Evolutionary conservation across 768 basidiomycete genomes (phyloP).

Genomic region (Boletus insuetus): DNA sequence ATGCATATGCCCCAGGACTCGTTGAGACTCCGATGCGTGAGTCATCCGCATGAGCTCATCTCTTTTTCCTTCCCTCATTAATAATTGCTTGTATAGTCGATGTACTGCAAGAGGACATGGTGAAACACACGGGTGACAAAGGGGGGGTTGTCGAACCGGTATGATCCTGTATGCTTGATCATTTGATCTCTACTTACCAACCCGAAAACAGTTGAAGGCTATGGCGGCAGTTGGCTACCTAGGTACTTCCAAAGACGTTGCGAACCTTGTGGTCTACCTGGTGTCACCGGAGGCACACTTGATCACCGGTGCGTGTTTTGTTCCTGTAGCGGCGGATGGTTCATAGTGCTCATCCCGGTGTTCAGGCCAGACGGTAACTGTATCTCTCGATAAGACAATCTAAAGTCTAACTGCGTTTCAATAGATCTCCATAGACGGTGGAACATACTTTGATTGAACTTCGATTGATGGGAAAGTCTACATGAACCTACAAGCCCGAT

Average conservation of each 20-base stretch:
- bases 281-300: conserved; percentile 33
- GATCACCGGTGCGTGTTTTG: conserved; percentile 30
- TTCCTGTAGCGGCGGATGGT: background rate
- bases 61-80: background rate
- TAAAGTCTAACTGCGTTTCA: background rate
- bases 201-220: conserved; percentile 8
- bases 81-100: conserved; percentile 13
- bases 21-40: conserved; percentile 30
- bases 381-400: background rate
- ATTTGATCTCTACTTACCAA: background rate
- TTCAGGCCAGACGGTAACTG: conserved; percentile 28
- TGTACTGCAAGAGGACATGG: conserved; percentile 9
- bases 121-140: conserved; percentile 10
- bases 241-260: conserved; percentile 32
- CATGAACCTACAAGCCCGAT: no score
- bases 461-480: no score
- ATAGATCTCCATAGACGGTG: conserved; percentile 27
- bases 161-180: background rate
- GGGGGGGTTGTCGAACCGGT: conserved; percentile 17
- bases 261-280: conserved; percentile 37
- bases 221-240: conserved; percentile 19
- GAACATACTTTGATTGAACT: conserved; percentile 23
- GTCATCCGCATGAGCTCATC: background rate
- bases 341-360: background rate
- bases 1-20: conserved; percentile 34